Evolutionary conservation across 345 rosid species (phyloP).

Genomic region (Acer saccharum): DNA sequence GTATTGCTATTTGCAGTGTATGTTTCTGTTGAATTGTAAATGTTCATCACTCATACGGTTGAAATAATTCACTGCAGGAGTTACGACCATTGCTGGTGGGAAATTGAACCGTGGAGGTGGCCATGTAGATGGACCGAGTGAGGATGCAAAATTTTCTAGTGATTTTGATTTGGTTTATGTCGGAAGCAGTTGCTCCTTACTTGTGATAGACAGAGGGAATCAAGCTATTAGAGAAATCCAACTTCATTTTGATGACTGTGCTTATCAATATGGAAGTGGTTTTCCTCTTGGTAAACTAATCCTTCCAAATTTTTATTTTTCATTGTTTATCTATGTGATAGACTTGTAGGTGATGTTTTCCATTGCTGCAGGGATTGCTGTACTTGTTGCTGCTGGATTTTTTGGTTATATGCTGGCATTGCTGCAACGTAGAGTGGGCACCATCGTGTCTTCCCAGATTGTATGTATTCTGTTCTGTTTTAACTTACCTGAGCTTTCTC

Average conservation of each 20-base stretch:
- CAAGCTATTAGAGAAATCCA: conserved; percentile 94
- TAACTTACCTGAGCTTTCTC: neutral
- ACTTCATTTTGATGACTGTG: conserved; percentile 97
- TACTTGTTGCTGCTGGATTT: conserved; percentile 95
- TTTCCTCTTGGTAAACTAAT: conserved; percentile 77
- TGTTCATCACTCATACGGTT: conserved; percentile 16
- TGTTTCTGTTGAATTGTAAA: conserved; percentile 13
- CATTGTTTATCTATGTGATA: neutral
- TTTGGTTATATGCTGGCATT: conserved; percentile 96
- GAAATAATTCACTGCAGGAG: conserved; percentile 50
- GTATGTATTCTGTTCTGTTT: conserved; percentile 41
- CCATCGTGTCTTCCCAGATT: conserved; percentile 64
- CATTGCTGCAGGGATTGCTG: conserved; percentile 73
- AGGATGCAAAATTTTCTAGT: conserved; percentile 92
- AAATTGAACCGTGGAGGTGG: conserved; percentile 76
- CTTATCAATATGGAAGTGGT: conserved; percentile 92
- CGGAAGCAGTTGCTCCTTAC: conserved; percentile 97
- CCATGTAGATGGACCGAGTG: conserved; percentile 97
- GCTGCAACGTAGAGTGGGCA: conserved; percentile 77
- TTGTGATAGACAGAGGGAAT: conserved; percentile 94
- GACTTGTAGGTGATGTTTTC: conserved; percentile 21
- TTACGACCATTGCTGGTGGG: conserved; percentile 99
- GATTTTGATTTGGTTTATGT: conserved; percentile 95
- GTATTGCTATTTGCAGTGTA: neutral
- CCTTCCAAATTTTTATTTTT: neutral